Evolutionary conservation across 2,329 filamentous ascomycete species (phyloP).

Genomic region (Plenodomus tracheiphilus): DNA sequence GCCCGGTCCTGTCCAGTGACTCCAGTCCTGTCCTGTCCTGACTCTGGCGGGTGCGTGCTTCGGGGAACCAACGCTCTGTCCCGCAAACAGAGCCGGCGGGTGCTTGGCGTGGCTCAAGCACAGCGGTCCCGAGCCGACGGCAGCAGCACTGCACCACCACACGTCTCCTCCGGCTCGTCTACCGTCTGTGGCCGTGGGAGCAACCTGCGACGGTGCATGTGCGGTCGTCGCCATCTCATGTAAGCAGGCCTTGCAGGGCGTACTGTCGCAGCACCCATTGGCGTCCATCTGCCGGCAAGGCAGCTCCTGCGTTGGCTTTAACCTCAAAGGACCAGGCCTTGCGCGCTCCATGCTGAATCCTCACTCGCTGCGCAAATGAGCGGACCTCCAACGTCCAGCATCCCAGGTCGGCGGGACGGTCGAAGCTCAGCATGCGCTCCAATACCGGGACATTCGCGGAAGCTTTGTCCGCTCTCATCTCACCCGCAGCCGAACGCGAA

Average conservation of each 20-base stretch:
- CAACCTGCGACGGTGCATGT: conserved; percentile 4
- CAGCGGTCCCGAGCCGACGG: conserved; percentile 22
- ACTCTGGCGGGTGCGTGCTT: conserved; percentile 5
- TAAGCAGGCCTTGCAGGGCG: conserved; percentile 4
- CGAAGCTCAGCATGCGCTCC: conserved; percentile 7
- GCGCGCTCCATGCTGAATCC: conserved; percentile 1
- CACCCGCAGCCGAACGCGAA: conserved; percentile 14
- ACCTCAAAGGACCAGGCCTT: conserved; percentile 5
- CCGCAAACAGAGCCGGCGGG: conserved; percentile 17
- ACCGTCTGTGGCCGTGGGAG: conserved; percentile 3
- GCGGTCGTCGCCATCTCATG: conserved; percentile 10
- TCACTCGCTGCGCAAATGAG: conserved; percentile 11
- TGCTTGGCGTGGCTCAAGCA: conserved; percentile 10
- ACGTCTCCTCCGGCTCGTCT: conserved; percentile 9
- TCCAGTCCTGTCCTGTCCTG: not conserved
- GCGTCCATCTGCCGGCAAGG: conserved; percentile 8
- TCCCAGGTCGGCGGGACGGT: conserved; percentile 14
- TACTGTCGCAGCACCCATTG: no score
- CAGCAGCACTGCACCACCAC: conserved; percentile 17
- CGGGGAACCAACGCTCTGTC: conserved; percentile 15
- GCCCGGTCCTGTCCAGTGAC: no score
- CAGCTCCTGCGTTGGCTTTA: conserved; percentile 8
- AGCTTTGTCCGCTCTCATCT: not conserved
- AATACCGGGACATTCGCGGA: conserved; percentile 1
- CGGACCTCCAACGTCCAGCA: not conserved